Conservation (phyloP, 1,139 yeast genomes). For the Suhomyces yuchorum region DNA sequence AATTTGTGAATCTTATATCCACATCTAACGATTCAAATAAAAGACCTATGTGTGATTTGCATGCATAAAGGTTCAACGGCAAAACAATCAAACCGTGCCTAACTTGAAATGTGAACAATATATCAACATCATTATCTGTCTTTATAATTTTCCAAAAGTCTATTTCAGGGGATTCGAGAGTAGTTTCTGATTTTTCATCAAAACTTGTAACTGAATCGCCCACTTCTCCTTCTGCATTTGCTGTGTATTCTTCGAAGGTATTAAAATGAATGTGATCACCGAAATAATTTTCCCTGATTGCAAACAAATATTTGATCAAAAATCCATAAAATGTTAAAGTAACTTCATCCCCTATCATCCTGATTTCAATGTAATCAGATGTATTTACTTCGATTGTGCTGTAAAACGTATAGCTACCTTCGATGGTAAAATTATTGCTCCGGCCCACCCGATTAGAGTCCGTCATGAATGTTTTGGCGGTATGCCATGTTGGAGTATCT, state of each 20-base stretch:
- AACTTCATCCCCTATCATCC: slow-evolving; percentile 65
- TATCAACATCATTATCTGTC: slow-evolving; percentile 74
- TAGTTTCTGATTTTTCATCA: background rate
- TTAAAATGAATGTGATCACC: slow-evolving; percentile 84
- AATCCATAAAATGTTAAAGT: slow-evolving; percentile 79
- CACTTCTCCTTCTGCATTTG: slow-evolving; percentile 16
- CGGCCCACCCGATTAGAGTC: slow-evolving; percentile 63
- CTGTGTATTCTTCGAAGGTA: slow-evolving; percentile 78
- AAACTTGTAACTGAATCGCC: background rate
- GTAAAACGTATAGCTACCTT: slow-evolving; percentile 68
- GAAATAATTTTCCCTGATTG: slow-evolving; percentile 84
- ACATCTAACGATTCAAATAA: slow-evolving; percentile 68
- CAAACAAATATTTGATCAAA: slow-evolving; percentile 70
- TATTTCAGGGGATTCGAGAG: slow-evolving; percentile 18
- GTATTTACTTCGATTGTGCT: slow-evolving; percentile 62
- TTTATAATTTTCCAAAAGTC: slow-evolving; percentile 47
- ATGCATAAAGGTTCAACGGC: slow-evolving; percentile 73
- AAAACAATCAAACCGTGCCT: slow-evolving; percentile 68
- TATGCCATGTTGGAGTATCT: slow-evolving; percentile 91
- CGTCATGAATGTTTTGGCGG: slow-evolving; percentile 69
- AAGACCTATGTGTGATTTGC: slow-evolving; percentile 62
- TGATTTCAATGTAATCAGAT: slow-evolving; percentile 68
- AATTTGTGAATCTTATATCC: slow-evolving; percentile 84
- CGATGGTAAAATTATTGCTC: slow-evolving; percentile 59
- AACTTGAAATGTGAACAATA: slow-evolving; percentile 69